phyloP scores from a whole-genome alignment of 179 eudicot genomes.

The Amaranthus tricolor region DNA sequence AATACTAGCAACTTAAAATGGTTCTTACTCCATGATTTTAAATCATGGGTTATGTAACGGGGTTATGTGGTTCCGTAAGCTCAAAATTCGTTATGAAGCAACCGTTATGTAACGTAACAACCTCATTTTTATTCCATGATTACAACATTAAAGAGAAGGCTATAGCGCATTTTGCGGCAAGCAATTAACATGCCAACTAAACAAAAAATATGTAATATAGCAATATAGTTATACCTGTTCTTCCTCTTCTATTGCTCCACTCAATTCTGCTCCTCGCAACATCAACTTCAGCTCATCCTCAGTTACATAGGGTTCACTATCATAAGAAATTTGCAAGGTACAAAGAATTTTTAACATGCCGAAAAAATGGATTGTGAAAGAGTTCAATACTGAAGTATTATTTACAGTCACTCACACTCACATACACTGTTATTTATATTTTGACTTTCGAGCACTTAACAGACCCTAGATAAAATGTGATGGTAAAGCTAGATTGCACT shows the following conservation, averaged over 20 bases:
- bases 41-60: too few species aligned
- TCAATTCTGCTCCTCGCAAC: constrained; percentile 93
- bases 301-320: constrained; percentile 90
- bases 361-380: constrained; percentile 12
- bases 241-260: constrained; percentile 98
- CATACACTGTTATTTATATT: background rate
- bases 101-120: too few species aligned
- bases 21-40: too few species aligned
- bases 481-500: constrained; percentile 3
- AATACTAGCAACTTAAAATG: too few species aligned
- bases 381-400: background rate
- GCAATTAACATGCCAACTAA: background rate
- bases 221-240: constrained; percentile 58
- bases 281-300: constrained; percentile 96
- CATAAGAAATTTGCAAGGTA: constrained; percentile 11
- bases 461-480: constrained; percentile 3
- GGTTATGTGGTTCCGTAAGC: too few species aligned
- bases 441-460: constrained; percentile 11
- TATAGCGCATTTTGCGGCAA: background rate
- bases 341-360: constrained; percentile 16
- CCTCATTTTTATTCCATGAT: background rate
- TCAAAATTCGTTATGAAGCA: too few species aligned
- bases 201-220: background rate
- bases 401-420: background rate
- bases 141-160: background rate